Evolutionary conservation across 2,329 filamentous ascomycete genomes (phyloP).

Genomic region (Claviceps sp.): DNA sequence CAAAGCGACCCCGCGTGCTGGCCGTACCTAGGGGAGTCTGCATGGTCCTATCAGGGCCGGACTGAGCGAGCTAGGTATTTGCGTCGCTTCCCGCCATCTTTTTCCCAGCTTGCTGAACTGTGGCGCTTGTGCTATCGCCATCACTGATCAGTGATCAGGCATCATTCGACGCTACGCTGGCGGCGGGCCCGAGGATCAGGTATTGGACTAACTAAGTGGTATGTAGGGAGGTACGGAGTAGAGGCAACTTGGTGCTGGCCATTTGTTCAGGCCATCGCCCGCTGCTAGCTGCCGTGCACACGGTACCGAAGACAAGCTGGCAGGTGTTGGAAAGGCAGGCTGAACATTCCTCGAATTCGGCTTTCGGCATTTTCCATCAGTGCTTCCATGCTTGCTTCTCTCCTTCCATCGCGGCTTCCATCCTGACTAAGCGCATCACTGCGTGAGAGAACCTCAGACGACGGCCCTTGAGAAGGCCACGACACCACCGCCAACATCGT

Average conservation of each 20-base stretch:
- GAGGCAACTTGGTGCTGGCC: not conserved
- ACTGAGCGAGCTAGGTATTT: not conserved
- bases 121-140: not conserved
- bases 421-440: slow-evolving; percentile 2
- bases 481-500: not conserved
- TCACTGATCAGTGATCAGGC: too few species aligned
- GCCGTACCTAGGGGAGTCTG: not conserved
- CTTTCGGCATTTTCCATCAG: not conserved
- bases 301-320: not conserved
- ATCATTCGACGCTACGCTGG: not conserved
- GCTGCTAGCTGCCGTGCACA: not conserved
- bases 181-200: not conserved
- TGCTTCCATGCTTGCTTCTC: not conserved
- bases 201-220: not conserved
- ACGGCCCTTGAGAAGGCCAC: not conserved
- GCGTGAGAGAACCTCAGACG: not conserved
- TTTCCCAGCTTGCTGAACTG: too few species aligned
- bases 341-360: not conserved
- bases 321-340: not conserved
- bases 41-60: not conserved
- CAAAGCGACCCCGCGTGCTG: slow-evolving; percentile 5
- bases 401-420: slow-evolving; percentile 3
- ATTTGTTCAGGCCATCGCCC: not conserved
- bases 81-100: too few species aligned
- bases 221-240: not conserved